Percentiles rank a stretch among this genome's conserved stretches.
Evolutionary conservation across 768 basidiomycete species (phyloP).

Genomic region (Boletus barrowsii): DNA sequence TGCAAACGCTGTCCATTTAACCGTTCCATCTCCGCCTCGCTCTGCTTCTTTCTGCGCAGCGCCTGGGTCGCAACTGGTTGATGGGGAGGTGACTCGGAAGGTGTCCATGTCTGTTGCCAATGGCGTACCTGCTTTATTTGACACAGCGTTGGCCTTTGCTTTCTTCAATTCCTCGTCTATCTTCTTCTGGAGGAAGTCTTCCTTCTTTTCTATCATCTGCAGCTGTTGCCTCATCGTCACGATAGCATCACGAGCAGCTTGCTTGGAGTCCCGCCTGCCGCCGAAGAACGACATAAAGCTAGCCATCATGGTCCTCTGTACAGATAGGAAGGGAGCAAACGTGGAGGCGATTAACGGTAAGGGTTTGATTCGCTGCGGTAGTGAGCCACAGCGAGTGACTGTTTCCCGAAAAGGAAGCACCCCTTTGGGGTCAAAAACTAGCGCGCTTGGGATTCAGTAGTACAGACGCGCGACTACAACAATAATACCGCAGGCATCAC

Average conservation of each 20-base stretch:
- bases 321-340: constrained; percentile 1
- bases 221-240: constrained; percentile 90
- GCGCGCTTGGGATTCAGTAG: too few relatives aligned
- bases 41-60: constrained; percentile 88
- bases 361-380: constrained; percentile 10
- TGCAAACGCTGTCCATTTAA: constrained; percentile 84
- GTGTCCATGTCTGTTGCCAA: neutral
- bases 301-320: constrained; percentile 54
- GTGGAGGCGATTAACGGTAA: neutral
- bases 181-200: constrained; percentile 94
- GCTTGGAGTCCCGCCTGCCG: constrained; percentile 76
- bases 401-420: constrained; percentile 27
- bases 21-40: constrained; percentile 82
- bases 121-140: constrained; percentile 84
- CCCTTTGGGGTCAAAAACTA: constrained; percentile 2
- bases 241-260: constrained; percentile 88
- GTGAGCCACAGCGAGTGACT: constrained; percentile 8
- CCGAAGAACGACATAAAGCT: constrained; percentile 88
- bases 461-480: constrained; percentile 2
- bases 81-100: constrained; percentile 10
- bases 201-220: constrained; percentile 98
- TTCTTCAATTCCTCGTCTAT: constrained; percentile 92
- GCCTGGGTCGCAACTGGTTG: constrained; percentile 80
- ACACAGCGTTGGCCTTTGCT: constrained; percentile 88
- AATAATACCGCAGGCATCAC: constrained; percentile 38